Evolutionary conservation across 805 yeast species (phyloP).

Genomic region (Yarrowia sp.): DNA sequence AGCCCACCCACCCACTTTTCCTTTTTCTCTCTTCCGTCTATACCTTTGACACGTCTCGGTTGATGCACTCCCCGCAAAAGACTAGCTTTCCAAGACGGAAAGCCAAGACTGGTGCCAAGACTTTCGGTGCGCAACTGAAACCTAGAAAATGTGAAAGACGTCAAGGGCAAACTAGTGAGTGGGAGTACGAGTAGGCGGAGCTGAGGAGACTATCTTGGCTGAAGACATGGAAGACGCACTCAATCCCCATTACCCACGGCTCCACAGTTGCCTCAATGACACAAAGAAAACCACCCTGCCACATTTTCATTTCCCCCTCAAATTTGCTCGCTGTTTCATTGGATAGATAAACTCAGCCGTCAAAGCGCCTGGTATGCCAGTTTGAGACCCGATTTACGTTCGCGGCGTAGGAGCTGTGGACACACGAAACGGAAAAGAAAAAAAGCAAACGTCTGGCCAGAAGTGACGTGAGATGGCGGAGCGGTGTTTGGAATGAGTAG

Average conservation of each 20-base stretch:
- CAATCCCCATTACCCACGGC: too few species aligned
- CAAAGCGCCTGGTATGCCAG: not conserved
- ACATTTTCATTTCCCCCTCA: not conserved
- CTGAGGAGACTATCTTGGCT: not conserved
- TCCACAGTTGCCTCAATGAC: too few species aligned
- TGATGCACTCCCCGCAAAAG: conserved; percentile 15
- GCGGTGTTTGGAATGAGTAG: too few species aligned
- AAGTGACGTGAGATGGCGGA: too few species aligned
- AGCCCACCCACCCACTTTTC: not conserved
- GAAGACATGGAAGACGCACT: too few species aligned
- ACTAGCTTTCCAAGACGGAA: not conserved
- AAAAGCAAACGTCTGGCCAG: not conserved
- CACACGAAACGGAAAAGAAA: not conserved
- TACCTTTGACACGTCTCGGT: not conserved
- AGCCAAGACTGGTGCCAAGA: conserved; percentile 32
- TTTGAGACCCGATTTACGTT: conserved; percentile 8
- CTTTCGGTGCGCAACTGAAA: conserved; percentile 7
- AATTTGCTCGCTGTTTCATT: conserved; percentile 26
- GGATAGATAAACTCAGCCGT: conserved; percentile 3
- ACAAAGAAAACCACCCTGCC: too few species aligned
- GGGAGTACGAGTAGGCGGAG: too few species aligned
- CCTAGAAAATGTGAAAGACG: not conserved
- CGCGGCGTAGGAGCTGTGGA: not conserved
- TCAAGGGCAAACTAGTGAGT: too few species aligned
- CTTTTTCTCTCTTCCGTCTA: too few species aligned